Evolutionary conservation across 208 protist genomes (phyloP).

Genomic region (Crithidia thermophila): DNA sequence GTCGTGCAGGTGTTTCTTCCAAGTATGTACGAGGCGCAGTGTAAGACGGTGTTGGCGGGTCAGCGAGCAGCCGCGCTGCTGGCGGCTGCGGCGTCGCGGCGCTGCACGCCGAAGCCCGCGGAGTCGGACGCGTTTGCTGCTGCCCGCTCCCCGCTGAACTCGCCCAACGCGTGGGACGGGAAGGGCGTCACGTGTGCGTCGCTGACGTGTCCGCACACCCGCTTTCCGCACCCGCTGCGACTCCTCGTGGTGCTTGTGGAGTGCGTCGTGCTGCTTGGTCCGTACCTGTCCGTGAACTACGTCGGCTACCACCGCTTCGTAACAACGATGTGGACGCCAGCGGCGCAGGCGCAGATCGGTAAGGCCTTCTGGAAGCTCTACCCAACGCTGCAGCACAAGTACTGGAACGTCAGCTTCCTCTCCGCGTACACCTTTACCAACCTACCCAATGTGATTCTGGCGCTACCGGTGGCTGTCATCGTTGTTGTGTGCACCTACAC

Average conservation of each 20-base stretch:
- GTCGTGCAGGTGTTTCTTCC: constrained; percentile 44
- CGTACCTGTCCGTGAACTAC: constrained; percentile 65
- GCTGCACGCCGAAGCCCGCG: background rate
- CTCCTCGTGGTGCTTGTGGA: constrained; percentile 45
- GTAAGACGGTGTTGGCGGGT: constrained; percentile 17
- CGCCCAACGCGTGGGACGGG: background rate
- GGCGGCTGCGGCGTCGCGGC: constrained; percentile 5
- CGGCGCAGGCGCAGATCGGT: constrained; percentile 21
- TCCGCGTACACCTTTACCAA: constrained; percentile 62
- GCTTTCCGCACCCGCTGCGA: constrained; percentile 49
- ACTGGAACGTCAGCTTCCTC: constrained; percentile 79
- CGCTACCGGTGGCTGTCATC: constrained; percentile 49
- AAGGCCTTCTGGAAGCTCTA: constrained; percentile 66
- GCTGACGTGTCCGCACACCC: constrained; percentile 16
- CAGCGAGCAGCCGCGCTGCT: constrained; percentile 38
- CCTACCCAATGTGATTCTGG: constrained; percentile 70
- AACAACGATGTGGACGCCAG: constrained; percentile 29
- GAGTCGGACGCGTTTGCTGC: background rate
- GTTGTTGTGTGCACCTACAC: constrained; percentile 23
- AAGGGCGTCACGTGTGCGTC: constrained; percentile 1
- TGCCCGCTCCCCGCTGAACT: background rate
- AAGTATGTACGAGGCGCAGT: constrained; percentile 17
- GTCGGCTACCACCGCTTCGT: constrained; percentile 57
- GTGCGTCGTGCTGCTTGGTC: constrained; percentile 37
- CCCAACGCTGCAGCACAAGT: constrained; percentile 67